Conservation (phyloP, 2,329 filamentous ascomycete species). For the Epichloe gansuensis region DNA sequence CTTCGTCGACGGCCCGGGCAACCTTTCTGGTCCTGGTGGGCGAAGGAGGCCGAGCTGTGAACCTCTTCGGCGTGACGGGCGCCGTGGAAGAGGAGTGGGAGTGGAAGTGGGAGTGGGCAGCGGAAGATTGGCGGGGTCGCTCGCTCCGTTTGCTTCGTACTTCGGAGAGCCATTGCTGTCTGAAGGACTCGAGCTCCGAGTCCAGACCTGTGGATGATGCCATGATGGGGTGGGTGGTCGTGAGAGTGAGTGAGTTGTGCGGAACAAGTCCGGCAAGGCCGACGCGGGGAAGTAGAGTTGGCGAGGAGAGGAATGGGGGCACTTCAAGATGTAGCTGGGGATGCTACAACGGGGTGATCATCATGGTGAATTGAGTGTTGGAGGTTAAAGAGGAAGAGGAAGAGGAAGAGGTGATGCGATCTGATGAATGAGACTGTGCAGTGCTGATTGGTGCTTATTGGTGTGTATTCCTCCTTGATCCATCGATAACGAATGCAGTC, state of each 20-base stretch:
- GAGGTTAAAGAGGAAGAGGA: background rate
- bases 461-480: too few species aligned
- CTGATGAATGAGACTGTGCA: too few species aligned
- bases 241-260: background rate
- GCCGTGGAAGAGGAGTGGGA: background rate
- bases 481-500: background rate
- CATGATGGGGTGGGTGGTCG: conserved; percentile 1
- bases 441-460: too few species aligned
- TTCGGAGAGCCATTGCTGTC: conserved; percentile 75
- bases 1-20: conserved; percentile 3
- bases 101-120: background rate
- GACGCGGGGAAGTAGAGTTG: background rate
- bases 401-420: background rate
- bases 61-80: background rate
- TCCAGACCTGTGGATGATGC: conserved; percentile 23
- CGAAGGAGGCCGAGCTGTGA: background rate
- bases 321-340: background rate
- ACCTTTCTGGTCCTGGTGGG: background rate
- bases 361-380: background rate
- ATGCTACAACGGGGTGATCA: background rate
- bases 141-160: conserved; percentile 34
- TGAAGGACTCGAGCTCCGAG: conserved; percentile 74
- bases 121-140: background rate
- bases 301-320: background rate
- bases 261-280: conserved; percentile 1